Evolutionary conservation across 148 eudicot species (phyloP), one percentile per base, ranked within the genome.

Genomic region (Hydrangea macrophylla): DNA sequence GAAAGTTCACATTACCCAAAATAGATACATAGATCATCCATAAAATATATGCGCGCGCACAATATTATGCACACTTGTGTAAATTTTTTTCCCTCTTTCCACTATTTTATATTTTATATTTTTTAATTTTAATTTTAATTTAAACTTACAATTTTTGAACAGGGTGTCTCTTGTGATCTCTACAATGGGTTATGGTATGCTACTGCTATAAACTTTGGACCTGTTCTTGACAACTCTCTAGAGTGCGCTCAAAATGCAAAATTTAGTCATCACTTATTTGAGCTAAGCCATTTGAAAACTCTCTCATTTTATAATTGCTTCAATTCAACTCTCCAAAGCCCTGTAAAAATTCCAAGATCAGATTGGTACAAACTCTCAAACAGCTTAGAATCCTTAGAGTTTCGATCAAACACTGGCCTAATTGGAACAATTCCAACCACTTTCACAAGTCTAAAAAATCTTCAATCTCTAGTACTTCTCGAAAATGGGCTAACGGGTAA

Each of bases 131-230:
- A 48, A 48, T n/a, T n/a, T n/a, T n/a, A n/a, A n/a, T n/a, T n/a
- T n/a, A n/a, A n/a, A n/a, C n/a, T n/a, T n/a, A n/a, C 9, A 55
- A 24, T 28, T 40, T n/a, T 30, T 68, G 37, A 56, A 77, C 88
- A 87, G 93, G 93, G 93, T 31, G 88, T 88, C 75, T 81, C 85
- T 50, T 88, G 93, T 83, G 90, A 85, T 70, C 20, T 83, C 67
- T 72, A 70, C 68, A 77, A 85, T 76, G 90, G 78, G 22, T 74
- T 67, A 55, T 88, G 93, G 93, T 83, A 85, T 65, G 83, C 83
- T 4, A 81, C 84, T 7, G 73, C 82, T 18, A 63, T 88, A 1
- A 79, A 64, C 68, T 75, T 88, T 50, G 93, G 93, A 70, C 82
- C 82, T 12, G 36, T 83, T 67, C 78, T 73, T 61, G 93, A 88